These are phyloP conservation scores for Aquanectria penicillioides DNA, from an alignment of 2,329 filamentous ascomycete genomes.

Conservation along the genomic window DNA sequence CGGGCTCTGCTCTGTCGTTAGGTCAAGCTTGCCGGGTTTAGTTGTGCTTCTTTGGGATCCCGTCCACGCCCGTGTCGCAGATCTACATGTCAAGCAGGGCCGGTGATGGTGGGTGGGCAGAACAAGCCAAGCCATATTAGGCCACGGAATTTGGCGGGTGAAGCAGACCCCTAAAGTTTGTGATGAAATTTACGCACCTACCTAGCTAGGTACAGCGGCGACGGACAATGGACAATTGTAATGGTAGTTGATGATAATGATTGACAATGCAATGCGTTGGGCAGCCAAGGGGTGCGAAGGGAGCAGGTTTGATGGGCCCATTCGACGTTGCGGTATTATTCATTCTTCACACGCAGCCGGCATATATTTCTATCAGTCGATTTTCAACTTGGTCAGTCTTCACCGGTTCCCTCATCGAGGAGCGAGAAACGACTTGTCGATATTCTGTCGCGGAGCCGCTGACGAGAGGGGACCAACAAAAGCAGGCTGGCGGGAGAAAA, in stretches of 20 bases:
- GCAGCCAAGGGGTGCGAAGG: neutral
- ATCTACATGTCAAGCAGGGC: constrained; percentile 12
- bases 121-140: constrained; percentile 28
- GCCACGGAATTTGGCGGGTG: constrained; percentile 21
- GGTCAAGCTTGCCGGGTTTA: too few species aligned
- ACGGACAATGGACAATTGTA: too few species aligned
- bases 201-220: too few species aligned
- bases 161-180: constrained; percentile 7
- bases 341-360: neutral
- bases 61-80: constrained; percentile 13
- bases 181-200: constrained; percentile 3
- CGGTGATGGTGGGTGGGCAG: constrained; percentile 20
- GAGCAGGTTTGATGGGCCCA: too few species aligned
- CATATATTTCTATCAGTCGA: neutral
- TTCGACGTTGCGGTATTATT: neutral
- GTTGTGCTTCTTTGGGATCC: constrained; percentile 2
- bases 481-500: constrained; percentile 9
- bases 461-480: constrained; percentile 2
- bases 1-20: too few species aligned
- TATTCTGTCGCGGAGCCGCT: constrained; percentile 4
- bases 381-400: constrained; percentile 7
- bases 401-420: constrained; percentile 7
- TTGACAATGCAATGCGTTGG: constrained; percentile 12
- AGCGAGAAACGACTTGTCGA: constrained; percentile 15
- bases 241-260: too few species aligned